Evolutionary conservation across 1,284 basidiomycete genomes (phyloP).

Genomic region (Pseudozyma sp.): DNA sequence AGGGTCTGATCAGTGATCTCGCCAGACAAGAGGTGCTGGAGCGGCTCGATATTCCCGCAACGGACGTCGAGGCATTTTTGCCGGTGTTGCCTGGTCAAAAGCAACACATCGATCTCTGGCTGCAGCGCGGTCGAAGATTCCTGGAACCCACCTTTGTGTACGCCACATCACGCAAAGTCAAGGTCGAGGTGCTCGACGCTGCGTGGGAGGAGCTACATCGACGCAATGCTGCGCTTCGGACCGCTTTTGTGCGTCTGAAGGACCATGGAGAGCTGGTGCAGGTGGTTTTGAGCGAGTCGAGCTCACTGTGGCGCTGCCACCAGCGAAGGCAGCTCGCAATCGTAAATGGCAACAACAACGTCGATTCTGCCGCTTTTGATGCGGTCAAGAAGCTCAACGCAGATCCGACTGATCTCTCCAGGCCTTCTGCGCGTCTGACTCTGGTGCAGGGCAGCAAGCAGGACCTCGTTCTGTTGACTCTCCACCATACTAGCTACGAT

Average conservation of each 20-base stretch:
- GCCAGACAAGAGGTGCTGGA: neutral
- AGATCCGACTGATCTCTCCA: slow-evolving; percentile 13
- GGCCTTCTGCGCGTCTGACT: slow-evolving; percentile 17
- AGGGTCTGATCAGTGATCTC: neutral
- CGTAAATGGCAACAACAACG: slow-evolving; percentile 6
- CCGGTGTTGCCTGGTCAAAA: slow-evolving; percentile 16
- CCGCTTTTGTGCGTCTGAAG: slow-evolving; percentile 18
- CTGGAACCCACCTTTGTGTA: slow-evolving; percentile 21
- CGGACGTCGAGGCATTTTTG: slow-evolving; percentile 6
- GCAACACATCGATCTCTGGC: slow-evolving; percentile 20
- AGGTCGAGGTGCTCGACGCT: neutral
- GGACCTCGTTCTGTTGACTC: slow-evolving; percentile 12
- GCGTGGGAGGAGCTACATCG: slow-evolving; percentile 18
- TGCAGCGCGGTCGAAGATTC: slow-evolving; percentile 21
- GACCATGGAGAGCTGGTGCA: slow-evolving; percentile 4
- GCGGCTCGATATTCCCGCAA: neutral
- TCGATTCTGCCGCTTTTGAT: slow-evolving; percentile 14
- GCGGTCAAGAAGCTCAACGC: slow-evolving; percentile 12
- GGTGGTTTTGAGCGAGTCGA: slow-evolving; percentile 11
- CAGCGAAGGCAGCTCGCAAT: slow-evolving; percentile 1
- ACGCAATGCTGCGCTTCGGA: slow-evolving; percentile 15
- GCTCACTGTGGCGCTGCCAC: neutral
- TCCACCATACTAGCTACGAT: slow-evolving; percentile 23
- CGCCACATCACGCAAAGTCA: neutral
- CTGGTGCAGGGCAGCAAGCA: slow-evolving; percentile 10